Conservation (phyloP, 2,329 filamentous ascomycete genomes). For the Pseudofabraea citricarpa region DNA sequence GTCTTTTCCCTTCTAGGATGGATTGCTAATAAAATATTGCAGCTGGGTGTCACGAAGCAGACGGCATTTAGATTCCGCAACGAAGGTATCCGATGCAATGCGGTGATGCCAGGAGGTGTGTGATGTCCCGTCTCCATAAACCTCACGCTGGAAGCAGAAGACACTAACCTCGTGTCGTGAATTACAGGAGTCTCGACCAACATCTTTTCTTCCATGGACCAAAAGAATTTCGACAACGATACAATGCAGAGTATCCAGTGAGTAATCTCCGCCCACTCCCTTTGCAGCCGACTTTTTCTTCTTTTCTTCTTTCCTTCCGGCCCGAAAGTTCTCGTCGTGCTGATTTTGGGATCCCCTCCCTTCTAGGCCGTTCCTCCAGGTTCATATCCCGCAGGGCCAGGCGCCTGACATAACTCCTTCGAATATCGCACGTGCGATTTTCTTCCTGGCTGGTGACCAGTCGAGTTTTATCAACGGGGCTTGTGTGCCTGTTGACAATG, state of each 20-base stretch:
- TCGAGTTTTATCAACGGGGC: constrained; percentile 31
- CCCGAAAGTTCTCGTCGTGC: neutral
- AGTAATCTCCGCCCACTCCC: too few relatives aligned
- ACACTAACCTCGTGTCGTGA: too few relatives aligned
- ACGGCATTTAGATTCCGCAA: constrained; percentile 40
- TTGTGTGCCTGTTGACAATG: constrained; percentile 31
- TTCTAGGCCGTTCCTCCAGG: constrained; percentile 24
- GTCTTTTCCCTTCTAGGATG: too few relatives aligned
- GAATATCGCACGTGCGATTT: constrained; percentile 33
- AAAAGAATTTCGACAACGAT: constrained; percentile 17
- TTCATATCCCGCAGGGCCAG: constrained; percentile 22
- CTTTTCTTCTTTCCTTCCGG: neutral
- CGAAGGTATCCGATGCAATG: constrained; percentile 41
- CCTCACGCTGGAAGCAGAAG: too few relatives aligned
- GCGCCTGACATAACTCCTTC: constrained; percentile 22
- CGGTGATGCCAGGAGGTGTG: constrained; percentile 35
- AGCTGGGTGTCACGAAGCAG: constrained; percentile 41
- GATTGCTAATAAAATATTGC: neutral
- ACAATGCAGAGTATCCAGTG: too few relatives aligned
- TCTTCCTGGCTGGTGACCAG: constrained; percentile 30
- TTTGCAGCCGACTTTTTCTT: too few relatives aligned
- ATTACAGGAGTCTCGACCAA: constrained; percentile 16
- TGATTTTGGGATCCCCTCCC: neutral
- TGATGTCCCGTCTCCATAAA: too few relatives aligned
- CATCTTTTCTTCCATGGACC: constrained; percentile 10